These are phyloP conservation scores for Paradendryphiella salina DNA, from an alignment of 2,329 filamentous ascomycete species.

Conservation along the genomic window DNA sequence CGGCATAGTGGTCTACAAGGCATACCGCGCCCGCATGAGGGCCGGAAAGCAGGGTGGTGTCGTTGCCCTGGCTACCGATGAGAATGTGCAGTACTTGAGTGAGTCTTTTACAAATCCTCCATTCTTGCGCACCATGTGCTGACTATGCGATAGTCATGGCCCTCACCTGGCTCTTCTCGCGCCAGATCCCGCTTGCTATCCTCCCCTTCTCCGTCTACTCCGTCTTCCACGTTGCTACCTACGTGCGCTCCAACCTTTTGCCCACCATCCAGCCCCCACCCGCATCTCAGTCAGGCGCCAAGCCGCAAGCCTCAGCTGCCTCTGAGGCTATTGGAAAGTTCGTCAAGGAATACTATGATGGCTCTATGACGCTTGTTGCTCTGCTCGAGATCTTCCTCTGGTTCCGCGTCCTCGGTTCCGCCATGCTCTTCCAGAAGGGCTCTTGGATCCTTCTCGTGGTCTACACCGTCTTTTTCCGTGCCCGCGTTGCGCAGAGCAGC, in stretches of 20 bases:
- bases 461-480: conserved; percentile 92
- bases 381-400: conserved; percentile 85
- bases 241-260: conserved; percentile 90
- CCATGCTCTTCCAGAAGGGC: conserved; percentile 83
- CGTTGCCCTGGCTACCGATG: conserved; percentile 74
- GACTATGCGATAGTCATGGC: conserved; percentile 70
- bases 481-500: conserved; percentile 83
- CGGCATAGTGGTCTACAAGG: conserved; percentile 98
- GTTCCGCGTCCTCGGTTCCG: conserved; percentile 77
- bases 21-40: conserved; percentile 82
- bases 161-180: conserved; percentile 89
- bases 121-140: conserved; percentile 21
- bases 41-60: conserved; percentile 67
- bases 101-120: conserved; percentile 48
- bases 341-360: conserved; percentile 97
- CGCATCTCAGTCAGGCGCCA: conserved; percentile 56
- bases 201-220: conserved; percentile 97
- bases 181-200: conserved; percentile 86
- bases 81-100: conserved; percentile 98
- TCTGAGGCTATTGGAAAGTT: conserved; percentile 87
- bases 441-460: conserved; percentile 84
- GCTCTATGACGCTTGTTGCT: conserved; percentile 91
- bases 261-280: conserved; percentile 77
- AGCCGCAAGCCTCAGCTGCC: conserved; percentile 63
- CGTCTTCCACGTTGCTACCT: conserved; percentile 96